phyloP scores from a whole-genome alignment of 257 asterid species.

The Vinca minor region DNA sequence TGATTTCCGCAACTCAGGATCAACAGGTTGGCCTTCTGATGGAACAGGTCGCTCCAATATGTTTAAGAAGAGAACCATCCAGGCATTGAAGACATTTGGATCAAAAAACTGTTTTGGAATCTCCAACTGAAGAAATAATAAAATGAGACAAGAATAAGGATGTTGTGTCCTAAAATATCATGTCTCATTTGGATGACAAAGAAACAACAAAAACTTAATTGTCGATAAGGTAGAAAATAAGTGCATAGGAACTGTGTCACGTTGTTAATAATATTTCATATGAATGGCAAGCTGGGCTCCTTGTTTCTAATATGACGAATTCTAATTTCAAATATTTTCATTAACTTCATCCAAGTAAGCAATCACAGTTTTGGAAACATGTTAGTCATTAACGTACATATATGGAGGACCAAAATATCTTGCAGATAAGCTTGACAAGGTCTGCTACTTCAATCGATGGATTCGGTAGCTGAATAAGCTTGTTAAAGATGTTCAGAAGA shows the following conservation, averaged over 20 bases:
- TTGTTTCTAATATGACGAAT: neutral
- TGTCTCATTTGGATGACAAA: neutral
- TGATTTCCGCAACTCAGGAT: conserved; percentile 79
- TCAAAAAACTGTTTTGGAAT: conserved; percentile 86
- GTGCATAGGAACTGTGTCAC: neutral
- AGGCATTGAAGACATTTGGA: conserved; percentile 80
- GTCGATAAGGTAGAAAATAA: too few relatives aligned
- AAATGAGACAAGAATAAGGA: conserved; percentile 5
- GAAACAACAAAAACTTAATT: neutral
- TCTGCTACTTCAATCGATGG: conserved; percentile 89
- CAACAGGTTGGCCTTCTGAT: conserved; percentile 81
- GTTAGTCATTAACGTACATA: conserved; percentile 43
- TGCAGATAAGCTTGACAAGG: conserved; percentile 92
- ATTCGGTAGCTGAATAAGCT: conserved; percentile 70
- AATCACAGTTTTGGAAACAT: neutral
- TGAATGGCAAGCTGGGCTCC: neutral
- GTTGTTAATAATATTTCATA: neutral
- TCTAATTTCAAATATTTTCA: neutral
- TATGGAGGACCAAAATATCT: conserved; percentile 94
- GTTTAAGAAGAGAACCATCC: conserved; percentile 92
- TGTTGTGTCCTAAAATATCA: neutral
- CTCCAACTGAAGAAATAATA: conserved; percentile 67
- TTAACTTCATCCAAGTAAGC: neutral
- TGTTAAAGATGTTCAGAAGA: conserved; percentile 65
- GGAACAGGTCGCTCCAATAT: conserved; percentile 93